phyloP scores from a whole-genome alignment of 1,284 basidiomycete genomes.

The Ustilago curta region DNA sequence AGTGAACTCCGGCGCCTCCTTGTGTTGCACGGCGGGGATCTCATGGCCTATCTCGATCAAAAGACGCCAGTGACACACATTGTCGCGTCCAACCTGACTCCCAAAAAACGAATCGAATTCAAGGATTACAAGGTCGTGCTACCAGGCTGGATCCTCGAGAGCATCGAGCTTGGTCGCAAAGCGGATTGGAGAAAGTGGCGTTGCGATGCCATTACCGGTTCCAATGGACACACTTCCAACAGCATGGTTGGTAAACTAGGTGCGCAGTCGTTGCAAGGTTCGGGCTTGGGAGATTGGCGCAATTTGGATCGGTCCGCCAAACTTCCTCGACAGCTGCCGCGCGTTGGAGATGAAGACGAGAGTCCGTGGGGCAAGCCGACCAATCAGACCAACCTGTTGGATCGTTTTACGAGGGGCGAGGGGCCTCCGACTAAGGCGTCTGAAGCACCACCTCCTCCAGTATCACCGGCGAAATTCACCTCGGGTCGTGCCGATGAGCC shows the following conservation, averaged over 20 bases:
- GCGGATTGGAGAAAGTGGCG: slow-evolving; percentile 77
- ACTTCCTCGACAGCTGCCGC: slow-evolving; percentile 30
- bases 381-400: slow-evolving; percentile 41
- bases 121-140: slow-evolving; percentile 86
- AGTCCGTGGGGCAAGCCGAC: slow-evolving; percentile 49
- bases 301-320: slow-evolving; percentile 33
- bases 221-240: slow-evolving; percentile 35
- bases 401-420: slow-evolving; percentile 28
- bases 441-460: not conserved
- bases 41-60: slow-evolving; percentile 84
- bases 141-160: slow-evolving; percentile 88
- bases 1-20: slow-evolving; percentile 85
- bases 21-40: slow-evolving; percentile 83
- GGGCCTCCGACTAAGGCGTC: not conserved
- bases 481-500: not conserved
- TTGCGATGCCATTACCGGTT: slow-evolving; percentile 47
- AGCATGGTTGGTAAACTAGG: slow-evolving; percentile 35
- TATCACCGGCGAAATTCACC: too few relatives aligned
- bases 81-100: slow-evolving; percentile 87
- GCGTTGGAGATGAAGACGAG: slow-evolving; percentile 39
- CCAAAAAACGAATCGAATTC: slow-evolving; percentile 88
- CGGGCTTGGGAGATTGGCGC: slow-evolving; percentile 28
- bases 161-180: slow-evolving; percentile 76
- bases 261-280: not conserved
- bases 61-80: slow-evolving; percentile 80